Percentiles rank a stretch among this genome's conserved stretches.
These are phyloP conservation scores for Sphaerobolus stellatus DNA, from an alignment of 1,284 basidiomycete species.

Conservation along the genomic window DNA sequence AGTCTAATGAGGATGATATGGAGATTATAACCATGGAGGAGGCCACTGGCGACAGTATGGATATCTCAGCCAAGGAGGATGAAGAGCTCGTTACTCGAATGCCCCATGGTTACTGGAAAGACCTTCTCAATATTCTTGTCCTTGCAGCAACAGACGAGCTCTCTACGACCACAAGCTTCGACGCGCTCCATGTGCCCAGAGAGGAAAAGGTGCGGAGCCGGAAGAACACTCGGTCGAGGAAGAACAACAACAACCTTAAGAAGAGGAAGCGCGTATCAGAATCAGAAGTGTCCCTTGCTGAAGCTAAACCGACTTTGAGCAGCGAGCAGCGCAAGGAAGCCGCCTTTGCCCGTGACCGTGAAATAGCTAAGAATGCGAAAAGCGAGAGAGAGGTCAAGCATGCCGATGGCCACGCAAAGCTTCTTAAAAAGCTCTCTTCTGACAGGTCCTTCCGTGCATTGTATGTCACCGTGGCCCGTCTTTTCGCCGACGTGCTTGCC, in stretches of 20 bases:
- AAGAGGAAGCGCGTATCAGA: too few species aligned
- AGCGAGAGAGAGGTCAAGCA: constrained; percentile 25
- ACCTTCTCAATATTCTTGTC: constrained; percentile 60
- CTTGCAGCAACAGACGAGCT: constrained; percentile 53
- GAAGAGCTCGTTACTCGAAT: constrained; percentile 22
- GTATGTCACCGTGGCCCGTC: constrained; percentile 58
- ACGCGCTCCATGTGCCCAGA: constrained; percentile 2
- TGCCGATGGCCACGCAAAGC: constrained; percentile 31
- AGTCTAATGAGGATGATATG: neutral
- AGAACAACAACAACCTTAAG: constrained; percentile 25
- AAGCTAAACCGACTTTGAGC: too few species aligned
- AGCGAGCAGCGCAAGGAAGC: too few species aligned
- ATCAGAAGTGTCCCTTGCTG: too few species aligned
- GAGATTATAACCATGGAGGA: neutral
- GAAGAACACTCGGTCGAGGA: neutral
- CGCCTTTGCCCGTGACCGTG: neutral
- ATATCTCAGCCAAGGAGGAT: constrained; percentile 16
- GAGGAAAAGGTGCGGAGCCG: constrained; percentile 4
- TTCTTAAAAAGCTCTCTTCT: constrained; percentile 41
- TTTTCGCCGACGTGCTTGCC: constrained; percentile 54
- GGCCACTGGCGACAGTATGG: constrained; percentile 2
- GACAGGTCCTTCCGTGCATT: constrained; percentile 57
- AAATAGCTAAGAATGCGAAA: constrained; percentile 26
- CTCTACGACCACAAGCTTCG: constrained; percentile 16
- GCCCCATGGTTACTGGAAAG: constrained; percentile 68